Evolutionary conservation across 768 basidiomycete genomes (phyloP).

Genomic region (Hericium coralloides): DNA sequence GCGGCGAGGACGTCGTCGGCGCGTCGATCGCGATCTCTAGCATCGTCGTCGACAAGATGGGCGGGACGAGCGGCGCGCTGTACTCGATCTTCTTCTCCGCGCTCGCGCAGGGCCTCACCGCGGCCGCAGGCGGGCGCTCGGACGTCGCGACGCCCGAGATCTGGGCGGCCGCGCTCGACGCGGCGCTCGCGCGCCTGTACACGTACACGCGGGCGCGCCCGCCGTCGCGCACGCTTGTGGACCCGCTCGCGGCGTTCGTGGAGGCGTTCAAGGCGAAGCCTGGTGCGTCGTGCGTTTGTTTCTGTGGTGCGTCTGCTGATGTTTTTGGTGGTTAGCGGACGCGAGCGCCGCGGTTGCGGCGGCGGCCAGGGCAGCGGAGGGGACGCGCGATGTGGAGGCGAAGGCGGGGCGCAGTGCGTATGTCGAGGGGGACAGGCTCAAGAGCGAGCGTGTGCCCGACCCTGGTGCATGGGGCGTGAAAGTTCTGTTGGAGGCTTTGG

Average conservation of each 20-base stretch:
- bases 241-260: constrained; percentile 79
- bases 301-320: background rate
- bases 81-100: constrained; percentile 93
- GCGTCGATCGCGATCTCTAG: constrained; percentile 62
- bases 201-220: constrained; percentile 84
- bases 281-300: background rate
- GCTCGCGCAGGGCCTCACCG: constrained; percentile 64
- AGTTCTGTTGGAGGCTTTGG: constrained; percentile 53
- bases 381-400: constrained; percentile 67
- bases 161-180: constrained; percentile 53
- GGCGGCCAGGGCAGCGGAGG: constrained; percentile 59
- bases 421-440: constrained; percentile 61
- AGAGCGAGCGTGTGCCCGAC: constrained; percentile 58
- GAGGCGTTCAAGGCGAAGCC: constrained; percentile 29
- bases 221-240: constrained; percentile 88
- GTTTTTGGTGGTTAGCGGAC: background rate
- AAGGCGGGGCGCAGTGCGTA: constrained; percentile 89
- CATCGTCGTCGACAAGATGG: constrained; percentile 79
- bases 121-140: constrained; percentile 20
- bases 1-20: constrained; percentile 54
- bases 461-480: constrained; percentile 92
- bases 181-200: constrained; percentile 56
- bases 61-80: constrained; percentile 83
- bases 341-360: constrained; percentile 42
- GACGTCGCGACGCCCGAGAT: constrained; percentile 36